Percentiles rank a stretch among this genome's conserved stretches.
phyloP scores from a whole-genome alignment of 805 yeast species.

The Wickerhamiella occidentalis region DNA sequence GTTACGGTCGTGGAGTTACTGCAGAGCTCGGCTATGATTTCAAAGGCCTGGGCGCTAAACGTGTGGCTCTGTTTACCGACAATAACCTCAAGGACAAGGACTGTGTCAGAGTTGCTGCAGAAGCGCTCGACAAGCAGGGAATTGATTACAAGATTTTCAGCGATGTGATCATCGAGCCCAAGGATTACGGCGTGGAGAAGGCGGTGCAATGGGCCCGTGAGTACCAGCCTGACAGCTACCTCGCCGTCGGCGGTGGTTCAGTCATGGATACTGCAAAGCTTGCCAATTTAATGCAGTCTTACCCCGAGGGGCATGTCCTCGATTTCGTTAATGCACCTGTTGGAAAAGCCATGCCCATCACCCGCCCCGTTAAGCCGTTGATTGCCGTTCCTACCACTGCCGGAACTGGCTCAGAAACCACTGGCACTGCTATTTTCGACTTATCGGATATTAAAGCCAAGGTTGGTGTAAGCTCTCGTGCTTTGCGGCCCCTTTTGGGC shows the following conservation, averaged over 20 bases:
- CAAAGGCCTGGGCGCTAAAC: constrained; percentile 25
- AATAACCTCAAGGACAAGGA: constrained; percentile 22
- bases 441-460: constrained; percentile 31
- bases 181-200: constrained; percentile 27
- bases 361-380: constrained; percentile 29
- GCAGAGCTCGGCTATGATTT: constrained; percentile 31
- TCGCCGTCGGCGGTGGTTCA: constrained; percentile 38
- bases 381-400: constrained; percentile 38
- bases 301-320: constrained; percentile 32
- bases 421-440: constrained; percentile 37
- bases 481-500: constrained; percentile 34
- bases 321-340: constrained; percentile 36
- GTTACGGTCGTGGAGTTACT: constrained; percentile 32
- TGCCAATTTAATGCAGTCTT: constrained; percentile 32
- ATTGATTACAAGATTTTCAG: constrained; percentile 28
- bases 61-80: constrained; percentile 32
- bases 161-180: constrained; percentile 32
- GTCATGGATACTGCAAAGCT: constrained; percentile 38
- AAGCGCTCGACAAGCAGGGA: constrained; percentile 28
- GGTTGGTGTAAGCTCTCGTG: constrained; percentile 35
- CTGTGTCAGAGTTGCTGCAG: constrained; percentile 27
- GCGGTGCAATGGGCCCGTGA: constrained; percentile 31
- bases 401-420: constrained; percentile 38
- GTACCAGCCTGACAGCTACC: constrained; percentile 30
- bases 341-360: constrained; percentile 31